These are phyloP conservation scores for Nemania sp. DNA, from an alignment of 2,329 filamentous ascomycete species.

Conservation along the genomic window DNA sequence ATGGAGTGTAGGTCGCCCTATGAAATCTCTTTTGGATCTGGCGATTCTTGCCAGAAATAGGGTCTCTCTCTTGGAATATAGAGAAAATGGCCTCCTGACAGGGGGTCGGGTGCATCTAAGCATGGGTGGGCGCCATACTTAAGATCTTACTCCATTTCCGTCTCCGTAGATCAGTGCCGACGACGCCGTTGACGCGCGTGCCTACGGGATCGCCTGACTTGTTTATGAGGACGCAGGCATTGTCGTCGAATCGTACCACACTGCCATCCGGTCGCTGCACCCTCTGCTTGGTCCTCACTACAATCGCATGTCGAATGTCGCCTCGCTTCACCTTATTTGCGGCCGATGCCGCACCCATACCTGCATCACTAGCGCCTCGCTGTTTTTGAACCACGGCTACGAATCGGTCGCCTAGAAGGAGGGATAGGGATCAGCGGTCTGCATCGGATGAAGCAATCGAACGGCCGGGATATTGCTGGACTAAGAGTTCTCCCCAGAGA, in stretches of 20 bases:
- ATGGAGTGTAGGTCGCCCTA: too few relatives aligned
- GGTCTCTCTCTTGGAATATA: too few relatives aligned
- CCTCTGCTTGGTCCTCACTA: constrained; percentile 89
- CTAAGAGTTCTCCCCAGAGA: too few relatives aligned
- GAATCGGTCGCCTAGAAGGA: constrained; percentile 81
- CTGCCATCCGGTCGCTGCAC: constrained; percentile 85
- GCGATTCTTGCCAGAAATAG: too few relatives aligned
- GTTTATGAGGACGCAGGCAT: constrained; percentile 95
- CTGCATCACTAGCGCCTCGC: constrained; percentile 73
- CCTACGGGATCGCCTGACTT: constrained; percentile 96
- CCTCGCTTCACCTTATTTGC: constrained; percentile 95
- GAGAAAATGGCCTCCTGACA: too few relatives aligned
- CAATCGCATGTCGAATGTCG: constrained; percentile 93
- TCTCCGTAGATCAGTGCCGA: constrained; percentile 84
- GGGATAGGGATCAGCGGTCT: constrained; percentile 2
- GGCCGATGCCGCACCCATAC: constrained; percentile 70
- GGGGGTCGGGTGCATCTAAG: constrained; percentile 39
- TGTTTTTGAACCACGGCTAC: constrained; percentile 98
- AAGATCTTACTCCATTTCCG: constrained; percentile 99
- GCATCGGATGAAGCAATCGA: not conserved
- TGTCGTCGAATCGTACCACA: constrained; percentile 93
- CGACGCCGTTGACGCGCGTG: constrained; percentile 86
- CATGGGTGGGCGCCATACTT: constrained; percentile 80
- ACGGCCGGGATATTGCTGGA: not conserved
- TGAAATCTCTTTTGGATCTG: too few relatives aligned